Conservation (phyloP, 257 asterid genomes). For the Gardenia jasminoides region DNA sequence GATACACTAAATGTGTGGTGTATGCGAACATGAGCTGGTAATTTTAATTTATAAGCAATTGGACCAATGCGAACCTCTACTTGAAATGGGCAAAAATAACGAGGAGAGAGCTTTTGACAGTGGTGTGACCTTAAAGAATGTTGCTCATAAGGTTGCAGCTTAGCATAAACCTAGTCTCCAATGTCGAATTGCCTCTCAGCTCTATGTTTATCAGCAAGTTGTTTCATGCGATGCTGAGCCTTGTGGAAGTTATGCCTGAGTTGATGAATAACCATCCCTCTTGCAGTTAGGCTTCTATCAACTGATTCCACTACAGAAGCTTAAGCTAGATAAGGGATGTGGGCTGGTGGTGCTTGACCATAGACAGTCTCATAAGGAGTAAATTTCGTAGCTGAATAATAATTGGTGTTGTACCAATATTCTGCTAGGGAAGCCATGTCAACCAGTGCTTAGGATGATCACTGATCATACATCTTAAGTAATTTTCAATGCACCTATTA, state of each 20-base stretch:
- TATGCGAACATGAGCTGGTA: too few species aligned
- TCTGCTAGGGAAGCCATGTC: not conserved
- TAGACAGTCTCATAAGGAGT: not conserved
- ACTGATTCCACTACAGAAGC: not conserved
- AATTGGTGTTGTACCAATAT: not conserved
- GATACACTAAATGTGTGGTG: too few species aligned
- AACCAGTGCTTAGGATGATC: not conserved
- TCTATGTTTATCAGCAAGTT: not conserved
- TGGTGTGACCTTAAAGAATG: too few species aligned
- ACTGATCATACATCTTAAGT: not conserved
- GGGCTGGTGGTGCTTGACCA: not conserved
- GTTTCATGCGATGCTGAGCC: not conserved
- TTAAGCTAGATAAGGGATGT: rapidly evolving
- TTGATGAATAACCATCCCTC: not conserved
- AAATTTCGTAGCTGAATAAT: not conserved
- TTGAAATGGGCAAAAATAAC: too few species aligned
- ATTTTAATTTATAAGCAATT: too few species aligned
- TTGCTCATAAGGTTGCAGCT: not conserved
- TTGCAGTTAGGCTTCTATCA: not conserved
- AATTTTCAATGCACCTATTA: not conserved
- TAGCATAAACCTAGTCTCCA: not conserved
- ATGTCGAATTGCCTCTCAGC: not conserved
- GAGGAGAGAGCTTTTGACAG: too few species aligned
- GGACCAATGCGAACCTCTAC: too few species aligned
- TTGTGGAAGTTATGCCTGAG: not conserved